Percentiles rank a stretch among this genome's conserved stretches.
phyloP scores from a whole-genome alignment of 768 basidiomycete species.

The Boletus subparvulus region DNA sequence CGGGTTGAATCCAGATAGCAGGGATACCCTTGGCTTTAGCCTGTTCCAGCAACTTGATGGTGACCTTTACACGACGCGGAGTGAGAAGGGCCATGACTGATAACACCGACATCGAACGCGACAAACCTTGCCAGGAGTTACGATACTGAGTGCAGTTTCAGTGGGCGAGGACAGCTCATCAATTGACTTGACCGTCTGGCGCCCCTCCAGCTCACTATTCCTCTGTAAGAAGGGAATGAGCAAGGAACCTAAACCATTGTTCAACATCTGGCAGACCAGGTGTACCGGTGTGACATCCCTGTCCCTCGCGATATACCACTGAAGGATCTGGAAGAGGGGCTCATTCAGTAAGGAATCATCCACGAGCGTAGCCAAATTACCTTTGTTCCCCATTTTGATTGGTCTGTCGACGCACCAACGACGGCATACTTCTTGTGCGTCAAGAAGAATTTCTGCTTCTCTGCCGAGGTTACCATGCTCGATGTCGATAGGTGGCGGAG shows the following conservation, averaged over 20 bases:
- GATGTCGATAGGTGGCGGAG: conserved; percentile 11
- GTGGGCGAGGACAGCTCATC: conserved; percentile 56
- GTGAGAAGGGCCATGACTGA: background rate
- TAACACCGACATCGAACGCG: background rate
- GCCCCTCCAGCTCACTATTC: conserved; percentile 66
- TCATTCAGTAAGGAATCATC: background rate
- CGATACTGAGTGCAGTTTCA: conserved; percentile 72
- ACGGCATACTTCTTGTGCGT: conserved; percentile 68
- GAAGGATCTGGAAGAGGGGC: conserved; percentile 53
- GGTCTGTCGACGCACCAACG: conserved; percentile 80
- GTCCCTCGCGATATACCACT: conserved; percentile 68
- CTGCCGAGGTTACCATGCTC: conserved; percentile 33
- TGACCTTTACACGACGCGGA: conserved; percentile 49
- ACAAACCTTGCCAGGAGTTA: conserved; percentile 71
- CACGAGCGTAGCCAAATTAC: conserved; percentile 29
- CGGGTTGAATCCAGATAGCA: conserved; percentile 87
- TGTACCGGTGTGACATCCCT: conserved; percentile 72
- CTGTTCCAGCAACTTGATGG: conserved; percentile 62
- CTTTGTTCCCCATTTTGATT: conserved; percentile 77
- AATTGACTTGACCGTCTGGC: conserved; percentile 55
- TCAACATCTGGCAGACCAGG: conserved; percentile 46
- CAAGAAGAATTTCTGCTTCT: conserved; percentile 57
- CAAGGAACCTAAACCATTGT: background rate
- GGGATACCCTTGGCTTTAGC: conserved; percentile 72
- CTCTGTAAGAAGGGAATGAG: conserved; percentile 44